Percentiles rank a stretch among this genome's conserved stretches.
phyloP scores from a whole-genome alignment of 2,329 filamentous ascomycete species.

The Fusarium floridanum region DNA sequence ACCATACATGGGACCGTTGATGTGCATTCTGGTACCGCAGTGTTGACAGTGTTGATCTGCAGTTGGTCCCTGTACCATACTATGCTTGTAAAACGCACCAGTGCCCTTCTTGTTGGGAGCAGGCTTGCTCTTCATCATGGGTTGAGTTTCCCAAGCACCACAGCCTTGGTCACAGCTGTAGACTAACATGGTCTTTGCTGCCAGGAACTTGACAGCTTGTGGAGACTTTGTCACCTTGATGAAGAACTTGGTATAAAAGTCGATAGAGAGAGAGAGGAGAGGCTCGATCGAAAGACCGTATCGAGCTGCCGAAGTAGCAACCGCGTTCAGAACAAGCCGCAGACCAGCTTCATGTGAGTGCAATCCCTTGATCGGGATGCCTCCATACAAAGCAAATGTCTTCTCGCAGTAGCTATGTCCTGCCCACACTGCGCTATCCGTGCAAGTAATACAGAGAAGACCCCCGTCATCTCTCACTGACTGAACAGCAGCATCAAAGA shows the following conservation, averaged over 20 bases:
- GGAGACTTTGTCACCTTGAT: constrained; percentile 84
- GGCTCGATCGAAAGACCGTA: constrained; percentile 93
- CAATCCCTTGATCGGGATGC: constrained; percentile 84
- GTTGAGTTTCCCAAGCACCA: constrained; percentile 90
- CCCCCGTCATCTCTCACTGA: constrained; percentile 87
- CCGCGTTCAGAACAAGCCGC: constrained; percentile 84
- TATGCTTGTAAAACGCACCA: constrained; percentile 81
- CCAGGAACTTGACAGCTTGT: constrained; percentile 88
- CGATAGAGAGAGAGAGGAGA: constrained; percentile 91
- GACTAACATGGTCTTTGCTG: constrained; percentile 91
- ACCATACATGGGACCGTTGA: constrained; percentile 95
- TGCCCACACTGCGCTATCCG: constrained; percentile 94
- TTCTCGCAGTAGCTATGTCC: constrained; percentile 96
- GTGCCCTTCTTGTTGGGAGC: constrained; percentile 77
- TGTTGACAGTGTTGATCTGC: constrained; percentile 79
- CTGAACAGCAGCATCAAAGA: constrained; percentile 91
- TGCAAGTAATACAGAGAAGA: constrained; percentile 94
- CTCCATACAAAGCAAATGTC: constrained; percentile 92
- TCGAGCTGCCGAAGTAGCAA: constrained; percentile 83
- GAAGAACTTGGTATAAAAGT: constrained; percentile 94
- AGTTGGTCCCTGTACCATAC: constrained; percentile 78
- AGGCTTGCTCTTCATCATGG: constrained; percentile 77
- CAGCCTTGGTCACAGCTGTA: constrained; percentile 94
- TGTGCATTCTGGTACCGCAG: constrained; percentile 87
- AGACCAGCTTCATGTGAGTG: constrained; percentile 92